Base-by-base conservation (phyloP, 2,329 filamentous ascomycete species). In the Aspergillus sp. region DNA sequence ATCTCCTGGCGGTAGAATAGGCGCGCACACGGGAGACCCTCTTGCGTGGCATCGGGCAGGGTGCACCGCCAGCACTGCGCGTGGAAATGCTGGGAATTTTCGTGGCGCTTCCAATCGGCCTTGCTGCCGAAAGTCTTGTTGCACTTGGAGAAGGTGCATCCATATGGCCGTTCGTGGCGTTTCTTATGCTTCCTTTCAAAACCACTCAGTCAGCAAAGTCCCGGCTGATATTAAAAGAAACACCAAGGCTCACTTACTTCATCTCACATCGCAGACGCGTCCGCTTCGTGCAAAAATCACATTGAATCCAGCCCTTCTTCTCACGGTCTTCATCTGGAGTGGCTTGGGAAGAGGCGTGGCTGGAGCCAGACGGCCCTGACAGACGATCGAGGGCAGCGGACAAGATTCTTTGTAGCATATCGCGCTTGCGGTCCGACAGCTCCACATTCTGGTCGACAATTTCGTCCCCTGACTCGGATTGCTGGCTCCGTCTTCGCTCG, bases 81-180 rank as follows among this genome's bases (percentile, higher is more conserved):
- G 60, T 89, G 85, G 62, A 85, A 86, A 72, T 96, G 92, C 69
- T 94, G 90, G 15, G 85, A 87, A 65, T 87, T 89, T 70, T 97
- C 94, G 70, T 97, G 93, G 1, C 93, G 86, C 72, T 96, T 96
- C 93, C 87, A 97, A 75, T 97, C 93, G 61, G 92, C 93, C 72
- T 96, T 96, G 74, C 90, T 93, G n/a, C 93, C 93, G 66, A 96
- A 96, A 0, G 73, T 81, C 70, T 91, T 92, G 52, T 77, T 74
- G 70, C 93, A 96, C 30, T 78, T 76, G 8, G 81, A 75, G 64
- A 88, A 90, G 0, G 92, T 96, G 74, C 93, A 97, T 11, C 87
- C 88, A 64, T 94, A 96, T 0, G 92, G 93, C 65, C 87, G 88
- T 7, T 85, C 83, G 73, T 97, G 93, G 1, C 92, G 86, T 71